These are phyloP conservation scores for Fusarium avenaceum DNA, from an alignment of 2,329 filamentous ascomycete species.

Conservation along the genomic window DNA sequence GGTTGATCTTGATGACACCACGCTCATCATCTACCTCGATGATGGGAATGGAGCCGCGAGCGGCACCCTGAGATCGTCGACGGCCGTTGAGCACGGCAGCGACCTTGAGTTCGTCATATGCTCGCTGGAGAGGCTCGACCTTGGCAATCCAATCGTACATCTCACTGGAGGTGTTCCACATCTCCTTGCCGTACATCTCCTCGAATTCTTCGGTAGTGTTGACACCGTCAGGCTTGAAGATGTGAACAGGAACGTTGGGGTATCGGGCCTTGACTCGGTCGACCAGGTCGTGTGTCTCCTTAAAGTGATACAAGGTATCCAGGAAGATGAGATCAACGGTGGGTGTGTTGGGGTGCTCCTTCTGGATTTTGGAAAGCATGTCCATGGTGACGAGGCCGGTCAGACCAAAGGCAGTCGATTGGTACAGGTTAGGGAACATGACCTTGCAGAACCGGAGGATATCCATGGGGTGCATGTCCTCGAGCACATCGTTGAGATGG, in stretches of 20 bases:
- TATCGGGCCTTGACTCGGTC: slow-evolving; percentile 82
- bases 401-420: slow-evolving; percentile 86
- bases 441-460: slow-evolving; percentile 93
- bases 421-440: slow-evolving; percentile 89
- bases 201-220: slow-evolving; percentile 83
- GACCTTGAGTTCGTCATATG: slow-evolving; percentile 88
- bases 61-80: slow-evolving; percentile 90
- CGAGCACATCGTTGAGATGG: slow-evolving; percentile 90
- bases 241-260: slow-evolving; percentile 82
- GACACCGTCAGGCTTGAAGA: slow-evolving; percentile 87
- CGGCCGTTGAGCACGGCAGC: slow-evolving; percentile 93
- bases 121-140: slow-evolving; percentile 94
- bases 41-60: slow-evolving; percentile 89
- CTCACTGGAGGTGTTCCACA: slow-evolving; percentile 89
- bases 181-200: slow-evolving; percentile 80
- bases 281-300: slow-evolving; percentile 80
- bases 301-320: slow-evolving; percentile 86
- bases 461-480: slow-evolving; percentile 89
- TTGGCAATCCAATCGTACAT: slow-evolving; percentile 98
- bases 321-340: slow-evolving; percentile 81
- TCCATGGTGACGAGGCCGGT: slow-evolving; percentile 86
- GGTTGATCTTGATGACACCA: slow-evolving; percentile 97
- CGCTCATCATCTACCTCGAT: slow-evolving; percentile 91
- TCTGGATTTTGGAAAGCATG: slow-evolving; percentile 82
- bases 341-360: slow-evolving; percentile 71